Evolutionary conservation across 768 basidiomycete genomes (phyloP), one percentile per base, ranked within the genome.

Genomic region (Lentinula boryana): DNA sequence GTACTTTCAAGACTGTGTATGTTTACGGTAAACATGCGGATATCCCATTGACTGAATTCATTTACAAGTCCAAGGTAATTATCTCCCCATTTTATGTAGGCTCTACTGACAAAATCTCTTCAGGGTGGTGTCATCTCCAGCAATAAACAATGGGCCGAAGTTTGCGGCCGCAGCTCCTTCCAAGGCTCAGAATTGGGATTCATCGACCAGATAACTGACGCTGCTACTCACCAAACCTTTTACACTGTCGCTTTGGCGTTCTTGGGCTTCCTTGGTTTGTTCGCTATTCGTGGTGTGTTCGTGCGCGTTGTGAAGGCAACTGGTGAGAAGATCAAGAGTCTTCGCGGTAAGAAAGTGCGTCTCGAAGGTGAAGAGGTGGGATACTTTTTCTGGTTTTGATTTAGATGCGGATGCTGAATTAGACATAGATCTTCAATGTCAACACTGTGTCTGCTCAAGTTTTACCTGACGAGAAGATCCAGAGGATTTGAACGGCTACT

Each of bases 11-110:
- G 65, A 84, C 84, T 62, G 73, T 89, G 71, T 84, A 89, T 66
- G 86, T 85, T 69, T 92, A 91, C 71, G 87, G 85, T 62, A 85
- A 88, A 76, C 77, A 81, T 61, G 76, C 84, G 60, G 91, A 92
- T 68, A 88, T 93, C 67, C 87, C 90, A 53, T 78, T 92, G 68
- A 91, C 89, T 13, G 89, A 91, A 69, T 92, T 93, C 78, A 88
- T 91, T 71, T 90, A 91, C 79, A 83, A 86, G 60, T 79, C 86
- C 58, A 87, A 91, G 83, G 90, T 89, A 69, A 16, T 75, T 71
- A 50, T 38, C 35, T 27, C n/a, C 8, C n/a, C 15, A 27, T 33
- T 54, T 52, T 32, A 32, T 16, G 3, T 31, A 27, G 21, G 59
- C n/a, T 21, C n/a, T 33, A 5, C 31, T 27, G 16, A 41, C 16